Percentiles rank a stretch among this genome's conserved stretches.
Evolutionary conservation across 208 protist genomes (phyloP).

Genomic region (Leishmania mexicana): DNA sequence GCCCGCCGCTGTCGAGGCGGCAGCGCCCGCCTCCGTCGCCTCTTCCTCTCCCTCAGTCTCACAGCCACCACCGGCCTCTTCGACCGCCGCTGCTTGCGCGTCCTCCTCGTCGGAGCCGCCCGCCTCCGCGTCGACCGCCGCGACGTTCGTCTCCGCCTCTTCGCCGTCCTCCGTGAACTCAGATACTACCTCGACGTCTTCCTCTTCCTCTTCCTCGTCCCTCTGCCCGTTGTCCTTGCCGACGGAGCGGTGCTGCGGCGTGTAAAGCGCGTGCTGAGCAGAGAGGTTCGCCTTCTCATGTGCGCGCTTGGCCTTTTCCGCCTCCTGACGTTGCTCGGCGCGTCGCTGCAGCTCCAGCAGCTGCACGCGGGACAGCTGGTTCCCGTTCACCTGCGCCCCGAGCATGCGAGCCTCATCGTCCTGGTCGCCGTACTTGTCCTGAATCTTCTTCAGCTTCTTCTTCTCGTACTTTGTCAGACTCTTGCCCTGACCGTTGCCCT

Average conservation of each 20-base stretch:
- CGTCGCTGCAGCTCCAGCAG: constrained; percentile 25
- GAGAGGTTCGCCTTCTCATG: constrained; percentile 17
- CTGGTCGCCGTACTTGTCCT: constrained; percentile 81
- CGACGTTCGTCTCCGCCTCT: background rate
- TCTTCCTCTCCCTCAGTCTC: background rate
- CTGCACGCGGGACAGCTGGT: constrained; percentile 62
- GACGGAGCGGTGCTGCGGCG: background rate
- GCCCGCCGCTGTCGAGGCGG: constrained; percentile 7
- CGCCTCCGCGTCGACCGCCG: background rate
- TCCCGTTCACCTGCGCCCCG: constrained; percentile 72
- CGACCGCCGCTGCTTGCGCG: background rate
- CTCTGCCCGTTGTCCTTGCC: background rate
- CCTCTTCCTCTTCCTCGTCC: constrained; percentile 8
- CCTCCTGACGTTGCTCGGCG: constrained; percentile 3
- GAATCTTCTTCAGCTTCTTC: constrained; percentile 79
- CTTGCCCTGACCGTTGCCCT: constrained; percentile 10
- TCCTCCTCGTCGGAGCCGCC: background rate
- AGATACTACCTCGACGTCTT: constrained; percentile 16
- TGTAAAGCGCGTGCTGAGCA: background rate
- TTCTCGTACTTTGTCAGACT: constrained; percentile 60
- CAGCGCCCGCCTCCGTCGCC: background rate
- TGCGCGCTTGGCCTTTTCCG: constrained; percentile 12
- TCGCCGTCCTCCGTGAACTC: constrained; percentile 23
- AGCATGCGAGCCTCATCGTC: constrained; percentile 70
- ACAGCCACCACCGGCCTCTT: background rate